Evolutionary conservation across 1,284 basidiomycete species (phyloP).

Genomic region (Cryptococcus jaspeensis): DNA sequence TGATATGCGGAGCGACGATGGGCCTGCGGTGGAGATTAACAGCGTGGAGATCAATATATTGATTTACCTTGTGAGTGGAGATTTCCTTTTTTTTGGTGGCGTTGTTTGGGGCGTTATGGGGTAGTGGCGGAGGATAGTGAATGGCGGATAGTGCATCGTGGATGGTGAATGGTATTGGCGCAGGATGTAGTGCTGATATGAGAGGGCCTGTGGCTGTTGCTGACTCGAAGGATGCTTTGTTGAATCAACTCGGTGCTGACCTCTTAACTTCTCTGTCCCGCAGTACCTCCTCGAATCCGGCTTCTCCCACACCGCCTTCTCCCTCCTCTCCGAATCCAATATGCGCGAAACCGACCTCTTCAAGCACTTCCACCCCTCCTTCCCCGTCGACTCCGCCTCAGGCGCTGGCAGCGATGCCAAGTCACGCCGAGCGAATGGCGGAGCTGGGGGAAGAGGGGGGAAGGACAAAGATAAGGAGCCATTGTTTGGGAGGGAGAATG

Average conservation of each 20-base stretch:
- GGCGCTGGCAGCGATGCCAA: slow-evolving; percentile 13
- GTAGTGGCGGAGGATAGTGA: no score
- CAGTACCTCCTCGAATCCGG: slow-evolving; percentile 49
- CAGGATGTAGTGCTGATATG: no score
- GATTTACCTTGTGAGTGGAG: slow-evolving; percentile 41
- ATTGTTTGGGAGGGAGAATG: slow-evolving; percentile 28
- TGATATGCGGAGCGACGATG: slow-evolving; percentile 19
- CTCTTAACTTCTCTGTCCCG: background rate
- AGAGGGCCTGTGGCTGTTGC: no score
- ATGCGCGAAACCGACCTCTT: slow-evolving; percentile 42
- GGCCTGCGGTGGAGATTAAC: slow-evolving; percentile 25
- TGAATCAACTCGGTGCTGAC: background rate
- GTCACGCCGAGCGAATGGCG: slow-evolving; percentile 5
- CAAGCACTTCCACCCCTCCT: slow-evolving; percentile 41
- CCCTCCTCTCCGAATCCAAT: slow-evolving; percentile 40
- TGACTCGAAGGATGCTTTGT: no score
- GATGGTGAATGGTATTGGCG: no score
- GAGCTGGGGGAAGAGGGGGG: no score
- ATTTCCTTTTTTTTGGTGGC: background rate
- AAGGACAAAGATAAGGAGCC: slow-evolving; percentile 9
- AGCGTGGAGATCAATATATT: slow-evolving; percentile 49
- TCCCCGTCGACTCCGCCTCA: slow-evolving; percentile 18
- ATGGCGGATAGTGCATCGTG: background rate
- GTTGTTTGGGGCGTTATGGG: background rate
- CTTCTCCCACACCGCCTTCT: slow-evolving; percentile 47